phyloP scores from a whole-genome alignment of 2,329 filamentous ascomycete species.

The Colletotrichum lindemuthianum region DNA sequence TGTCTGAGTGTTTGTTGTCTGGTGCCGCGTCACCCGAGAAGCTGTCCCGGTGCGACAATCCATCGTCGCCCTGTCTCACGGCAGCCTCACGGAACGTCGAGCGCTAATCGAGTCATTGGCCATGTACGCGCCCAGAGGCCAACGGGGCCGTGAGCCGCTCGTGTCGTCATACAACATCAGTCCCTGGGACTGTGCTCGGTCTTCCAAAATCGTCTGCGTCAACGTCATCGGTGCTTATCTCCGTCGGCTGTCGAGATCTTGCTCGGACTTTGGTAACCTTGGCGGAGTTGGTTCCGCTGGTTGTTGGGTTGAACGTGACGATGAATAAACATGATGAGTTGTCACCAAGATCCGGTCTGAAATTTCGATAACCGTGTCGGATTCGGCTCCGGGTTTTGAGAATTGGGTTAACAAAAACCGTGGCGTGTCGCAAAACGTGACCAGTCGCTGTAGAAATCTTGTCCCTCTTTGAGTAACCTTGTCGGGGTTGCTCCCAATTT shows the following conservation, averaged over 20 bases:
- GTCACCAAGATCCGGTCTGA: no score
- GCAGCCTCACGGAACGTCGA: not conserved
- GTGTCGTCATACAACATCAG: not conserved
- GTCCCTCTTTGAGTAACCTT: no score
- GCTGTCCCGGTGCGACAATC: conserved; percentile 3
- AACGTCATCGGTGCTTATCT: not conserved
- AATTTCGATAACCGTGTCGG: no score
- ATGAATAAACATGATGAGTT: no score
- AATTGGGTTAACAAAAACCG: no score
- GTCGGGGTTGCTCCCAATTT: no score
- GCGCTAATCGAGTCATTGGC: conserved; percentile 15
- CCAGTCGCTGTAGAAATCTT: no score
- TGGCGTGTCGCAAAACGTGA: no score
- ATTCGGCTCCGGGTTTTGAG: no score
- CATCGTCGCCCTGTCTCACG: not conserved
- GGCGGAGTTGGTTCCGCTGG: not conserved
- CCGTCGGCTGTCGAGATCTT: not conserved
- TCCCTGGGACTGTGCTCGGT: conserved; percentile 3
- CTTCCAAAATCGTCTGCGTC: not conserved
- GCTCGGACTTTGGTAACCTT: not conserved
- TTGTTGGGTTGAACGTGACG: no score
- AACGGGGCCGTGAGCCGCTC: conserved; percentile 4
- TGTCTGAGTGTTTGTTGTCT: not conserved
- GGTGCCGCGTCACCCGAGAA: not conserved
- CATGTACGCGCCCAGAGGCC: conserved; percentile 5